Conservation (phyloP, 805 yeast genomes). For the Komagataella mondaviorum region DNA sequence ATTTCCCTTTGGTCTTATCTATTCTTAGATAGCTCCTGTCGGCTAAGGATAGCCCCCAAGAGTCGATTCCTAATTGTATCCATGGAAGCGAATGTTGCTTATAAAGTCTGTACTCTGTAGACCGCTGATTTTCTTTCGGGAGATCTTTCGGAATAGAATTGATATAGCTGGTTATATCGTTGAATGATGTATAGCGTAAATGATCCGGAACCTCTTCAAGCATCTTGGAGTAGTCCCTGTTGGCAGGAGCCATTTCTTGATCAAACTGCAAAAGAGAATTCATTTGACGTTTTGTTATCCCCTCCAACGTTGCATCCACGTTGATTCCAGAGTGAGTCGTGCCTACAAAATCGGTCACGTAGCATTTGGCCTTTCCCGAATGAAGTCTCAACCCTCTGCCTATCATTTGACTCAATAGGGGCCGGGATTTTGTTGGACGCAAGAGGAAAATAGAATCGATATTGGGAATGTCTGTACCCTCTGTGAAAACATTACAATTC, state of each 20-base stretch:
- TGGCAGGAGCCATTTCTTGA: neutral
- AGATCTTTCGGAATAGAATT: neutral
- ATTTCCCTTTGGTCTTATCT: slow-evolving; percentile 2
- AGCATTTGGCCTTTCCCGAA: slow-evolving; percentile 50
- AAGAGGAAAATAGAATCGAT: slow-evolving; percentile 71
- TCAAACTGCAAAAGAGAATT: neutral
- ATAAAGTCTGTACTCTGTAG: slow-evolving; percentile 5
- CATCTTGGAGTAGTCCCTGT: neutral
- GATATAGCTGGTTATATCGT: neutral
- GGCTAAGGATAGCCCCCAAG: slow-evolving; percentile 11
- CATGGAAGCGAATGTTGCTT: slow-evolving; percentile 3
- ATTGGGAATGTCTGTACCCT: slow-evolving; percentile 89
- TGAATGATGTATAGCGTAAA: neutral
- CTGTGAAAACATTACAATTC: slow-evolving; percentile 86
- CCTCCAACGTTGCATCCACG: slow-evolving; percentile 11
- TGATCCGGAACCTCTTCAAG: neutral
- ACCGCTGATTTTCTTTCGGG: neutral
- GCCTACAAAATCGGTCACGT: slow-evolving; percentile 68
- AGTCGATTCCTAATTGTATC: slow-evolving; percentile 8
- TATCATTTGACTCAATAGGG: slow-evolving; percentile 71
- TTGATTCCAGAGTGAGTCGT: slow-evolving; percentile 22
- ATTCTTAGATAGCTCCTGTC: slow-evolving; percentile 8
- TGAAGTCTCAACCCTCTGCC: slow-evolving; percentile 76
- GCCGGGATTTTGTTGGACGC: slow-evolving; percentile 68
- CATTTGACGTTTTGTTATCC: slow-evolving; percentile 2